Evolutionary conservation across 495 filamentous ascomycete species (phyloP), one percentile per base, ranked within the genome.

Genomic region (Paragyromitra xinjiangensis): DNA sequence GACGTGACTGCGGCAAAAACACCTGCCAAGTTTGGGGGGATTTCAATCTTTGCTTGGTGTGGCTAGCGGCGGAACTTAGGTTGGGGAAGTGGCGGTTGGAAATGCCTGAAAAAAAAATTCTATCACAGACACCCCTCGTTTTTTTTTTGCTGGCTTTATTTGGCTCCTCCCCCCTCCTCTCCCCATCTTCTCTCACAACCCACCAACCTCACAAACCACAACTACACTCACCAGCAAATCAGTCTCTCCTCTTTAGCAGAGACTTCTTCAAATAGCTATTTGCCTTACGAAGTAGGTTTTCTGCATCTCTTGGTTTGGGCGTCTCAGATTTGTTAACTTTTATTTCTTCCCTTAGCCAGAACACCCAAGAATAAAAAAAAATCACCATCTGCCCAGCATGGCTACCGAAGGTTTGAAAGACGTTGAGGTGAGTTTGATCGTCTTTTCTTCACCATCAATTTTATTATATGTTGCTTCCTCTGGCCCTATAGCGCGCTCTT

Each of bases 321-420:
- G 6, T 29, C 24, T 6, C 22, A 58, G 55, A 24, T 14, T 34
- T n/a, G 24, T 59, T 73, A 50, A 73, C 48, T 80, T 24, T 53
- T 50, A 8, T 37, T 51, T 19, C 51, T 55, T 34, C 19, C 29
- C 51, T 44, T 19, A 79, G 11, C 34, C 39, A 63, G 59, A 63
- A 79, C 53, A 74, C 39, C 22, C 19, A 55, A 6, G 6, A 61
- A 42, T 55, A 65, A 68, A 53, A 66, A 68, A 78, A 19, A 16
- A 42, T 14, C 6, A 51, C 40, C 26, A 71, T 50, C 40, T 70
- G 70, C 81, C 80, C 81, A 82, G 63, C 63, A 83, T 83, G 81
- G 81, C 81, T 59, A 79, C 81, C 9, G 81, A 83, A 71, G 81
- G 81, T 51, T 80, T 83, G 44, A 83, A 83, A 74, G 81, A 83